phyloP scores from a whole-genome alignment of 1,284 basidiomycete species.

The Exsudoporus floridanus region DNA sequence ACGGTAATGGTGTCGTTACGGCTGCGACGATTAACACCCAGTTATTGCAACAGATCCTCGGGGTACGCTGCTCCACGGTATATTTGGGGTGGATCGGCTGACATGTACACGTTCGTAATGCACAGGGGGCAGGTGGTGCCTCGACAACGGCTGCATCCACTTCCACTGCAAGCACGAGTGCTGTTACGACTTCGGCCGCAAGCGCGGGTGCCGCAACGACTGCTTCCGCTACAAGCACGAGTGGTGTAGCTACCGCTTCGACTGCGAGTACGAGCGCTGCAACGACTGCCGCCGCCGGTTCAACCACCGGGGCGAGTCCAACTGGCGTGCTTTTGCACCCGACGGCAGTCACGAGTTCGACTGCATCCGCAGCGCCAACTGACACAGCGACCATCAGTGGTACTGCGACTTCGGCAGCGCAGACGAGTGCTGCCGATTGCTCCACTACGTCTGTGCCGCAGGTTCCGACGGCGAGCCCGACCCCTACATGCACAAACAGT shows the following conservation, averaged over 20 bases:
- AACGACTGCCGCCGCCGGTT: neutral
- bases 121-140: conserved; percentile 3
- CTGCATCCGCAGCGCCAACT: too few relatives aligned
- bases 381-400: too few relatives aligned
- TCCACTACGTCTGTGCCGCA: neutral
- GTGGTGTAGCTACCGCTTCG: too few relatives aligned
- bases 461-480: neutral
- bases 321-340: too few relatives aligned
- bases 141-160: neutral
- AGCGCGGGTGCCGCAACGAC: neutral
- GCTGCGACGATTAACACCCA: conserved; percentile 27
- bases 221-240: too few relatives aligned
- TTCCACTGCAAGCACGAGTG: neutral
- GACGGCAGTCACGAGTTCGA: too few relatives aligned
- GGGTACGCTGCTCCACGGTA: conserved; percentile 3
- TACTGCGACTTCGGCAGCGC: neutral
- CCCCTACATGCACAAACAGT: conserved; percentile 2
- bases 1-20: conserved; percentile 29
- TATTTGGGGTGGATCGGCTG: neutral
- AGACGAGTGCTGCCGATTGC: neutral
- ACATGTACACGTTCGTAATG: neutral
- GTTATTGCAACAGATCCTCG: conserved; percentile 22
- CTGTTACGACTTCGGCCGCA: neutral
- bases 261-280: too few relatives aligned
- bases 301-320: too few relatives aligned